These are phyloP conservation scores for Emydomyces testavorans DNA, from an alignment of 2,329 filamentous ascomycete genomes.

Conservation along the genomic window DNA sequence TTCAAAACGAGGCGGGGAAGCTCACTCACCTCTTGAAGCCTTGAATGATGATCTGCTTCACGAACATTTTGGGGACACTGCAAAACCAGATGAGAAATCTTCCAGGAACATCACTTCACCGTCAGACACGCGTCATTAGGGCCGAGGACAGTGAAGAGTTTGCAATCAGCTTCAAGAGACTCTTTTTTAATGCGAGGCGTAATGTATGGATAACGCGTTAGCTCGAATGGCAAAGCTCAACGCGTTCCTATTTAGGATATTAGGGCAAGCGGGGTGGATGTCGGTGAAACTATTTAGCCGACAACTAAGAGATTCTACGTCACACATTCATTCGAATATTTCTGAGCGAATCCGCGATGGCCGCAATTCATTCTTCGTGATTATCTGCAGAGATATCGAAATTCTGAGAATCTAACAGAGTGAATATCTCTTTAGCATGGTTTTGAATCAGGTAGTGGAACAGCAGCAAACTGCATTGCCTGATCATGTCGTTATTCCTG, in stretches of 20 bases:
- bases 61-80: slow-evolving; percentile 60
- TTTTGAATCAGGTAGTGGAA: neutral
- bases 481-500: neutral
- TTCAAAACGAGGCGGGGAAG: neutral
- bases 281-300: slow-evolving; percentile 14
- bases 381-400: too few species aligned
- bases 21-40: slow-evolving; percentile 88
- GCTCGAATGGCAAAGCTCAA: neutral
- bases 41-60: slow-evolving; percentile 99
- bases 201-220: slow-evolving; percentile 8
- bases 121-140: neutral
- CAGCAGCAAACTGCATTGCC: neutral
- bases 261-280: slow-evolving; percentile 10
- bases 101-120: neutral
- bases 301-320: slow-evolving; percentile 10
- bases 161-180: neutral
- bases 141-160: neutral
- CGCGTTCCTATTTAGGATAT: slow-evolving; percentile 16
- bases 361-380: neutral
- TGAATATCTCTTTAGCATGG: slow-evolving; percentile 3
- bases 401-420: too few species aligned
- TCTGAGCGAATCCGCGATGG: neutral
- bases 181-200: too few species aligned
- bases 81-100: neutral
- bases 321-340: slow-evolving; percentile 13